Evolutionary conservation across 2,329 filamentous ascomycete species (phyloP).

Genomic region (Blumeria graminis): DNA sequence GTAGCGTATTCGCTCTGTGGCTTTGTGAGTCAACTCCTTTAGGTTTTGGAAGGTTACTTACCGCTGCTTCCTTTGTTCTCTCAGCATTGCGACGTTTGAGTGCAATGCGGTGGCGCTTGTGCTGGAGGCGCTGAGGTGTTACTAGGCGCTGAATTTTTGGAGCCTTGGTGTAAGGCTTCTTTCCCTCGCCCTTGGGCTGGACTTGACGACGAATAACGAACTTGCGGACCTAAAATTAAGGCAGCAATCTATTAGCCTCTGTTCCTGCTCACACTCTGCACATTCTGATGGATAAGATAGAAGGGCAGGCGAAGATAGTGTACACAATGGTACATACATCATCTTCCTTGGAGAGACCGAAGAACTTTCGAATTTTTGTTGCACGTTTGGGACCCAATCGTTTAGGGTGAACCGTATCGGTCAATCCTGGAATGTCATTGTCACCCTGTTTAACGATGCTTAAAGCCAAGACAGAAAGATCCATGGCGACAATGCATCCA

Average conservation of each 20-base stretch:
- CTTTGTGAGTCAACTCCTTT: slow-evolving; percentile 2
- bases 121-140: slow-evolving; percentile 97
- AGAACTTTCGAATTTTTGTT: slow-evolving; percentile 99
- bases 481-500: slow-evolving; percentile 93
- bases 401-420: slow-evolving; percentile 97
- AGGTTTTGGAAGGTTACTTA: slow-evolving; percentile 26
- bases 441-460: slow-evolving; percentile 97
- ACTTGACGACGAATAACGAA: slow-evolving; percentile 99
- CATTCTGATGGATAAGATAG: slow-evolving; percentile 3
- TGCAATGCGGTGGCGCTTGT: slow-evolving; percentile 95
- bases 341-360: slow-evolving; percentile 99
- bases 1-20: slow-evolving; percentile 87
- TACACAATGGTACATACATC: slow-evolving; percentile 58
- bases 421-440: slow-evolving; percentile 76
- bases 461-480: slow-evolving; percentile 85
- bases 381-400: slow-evolving; percentile 98
- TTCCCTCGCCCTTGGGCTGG: slow-evolving; percentile 90
- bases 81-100: slow-evolving; percentile 97
- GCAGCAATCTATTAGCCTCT: slow-evolving; percentile 10
- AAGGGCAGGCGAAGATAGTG: slow-evolving; percentile 47
- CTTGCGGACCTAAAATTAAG: slow-evolving; percentile 60
- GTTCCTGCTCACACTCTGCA: slow-evolving; percentile 31
- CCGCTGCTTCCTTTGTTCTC: slow-evolving; percentile 95
- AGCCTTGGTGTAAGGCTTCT: slow-evolving; percentile 98
- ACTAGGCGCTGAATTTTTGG: slow-evolving; percentile 99